A percentile compares a stretch with the other conserved stretches of the same genome.
Conservation (phyloP, 2,329 filamentous ascomycete genomes). For the Colletotrichum sp. region DNA sequence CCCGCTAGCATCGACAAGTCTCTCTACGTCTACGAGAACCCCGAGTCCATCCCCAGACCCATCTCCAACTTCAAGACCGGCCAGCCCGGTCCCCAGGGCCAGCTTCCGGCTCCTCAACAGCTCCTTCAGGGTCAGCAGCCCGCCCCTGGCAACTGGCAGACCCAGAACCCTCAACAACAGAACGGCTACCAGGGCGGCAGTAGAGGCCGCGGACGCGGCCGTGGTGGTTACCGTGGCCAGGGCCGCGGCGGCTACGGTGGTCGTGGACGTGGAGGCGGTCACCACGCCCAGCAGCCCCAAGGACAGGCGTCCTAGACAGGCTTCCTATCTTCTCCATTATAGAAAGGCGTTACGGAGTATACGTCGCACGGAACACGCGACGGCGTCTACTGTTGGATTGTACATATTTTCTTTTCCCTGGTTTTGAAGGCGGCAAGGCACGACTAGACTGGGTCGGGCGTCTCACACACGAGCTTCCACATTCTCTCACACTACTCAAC, state of each 20-base stretch:
- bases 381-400: conserved; percentile 22
- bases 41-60: conserved; percentile 91
- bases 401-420: conserved; percentile 21
- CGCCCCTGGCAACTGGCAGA: conserved; percentile 29
- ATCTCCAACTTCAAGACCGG: conserved; percentile 52
- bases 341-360: conserved; percentile 19
- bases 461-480: conserved; percentile 4
- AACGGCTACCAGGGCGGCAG: conserved; percentile 35
- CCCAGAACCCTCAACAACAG: conserved; percentile 30
- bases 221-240: conserved; percentile 24
- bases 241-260: conserved; percentile 12
- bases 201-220: conserved; percentile 27
- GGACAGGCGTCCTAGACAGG: conserved; percentile 33
- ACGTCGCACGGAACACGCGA: conserved; percentile 9
- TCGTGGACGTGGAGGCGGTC: conserved; percentile 19
- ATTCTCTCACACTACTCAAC: background rate
- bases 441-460: conserved; percentile 21
- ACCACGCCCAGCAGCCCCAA: conserved; percentile 15
- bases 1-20: conserved; percentile 95
- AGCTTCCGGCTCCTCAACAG: conserved; percentile 22
- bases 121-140: conserved; percentile 29
- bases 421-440: conserved; percentile 10
- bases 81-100: conserved; percentile 28
- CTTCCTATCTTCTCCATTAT: conserved; percentile 20
- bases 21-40: conserved; percentile 96